Conservation (phyloP, 805 yeast genomes). For the Ogataea pilisensis region DNA sequence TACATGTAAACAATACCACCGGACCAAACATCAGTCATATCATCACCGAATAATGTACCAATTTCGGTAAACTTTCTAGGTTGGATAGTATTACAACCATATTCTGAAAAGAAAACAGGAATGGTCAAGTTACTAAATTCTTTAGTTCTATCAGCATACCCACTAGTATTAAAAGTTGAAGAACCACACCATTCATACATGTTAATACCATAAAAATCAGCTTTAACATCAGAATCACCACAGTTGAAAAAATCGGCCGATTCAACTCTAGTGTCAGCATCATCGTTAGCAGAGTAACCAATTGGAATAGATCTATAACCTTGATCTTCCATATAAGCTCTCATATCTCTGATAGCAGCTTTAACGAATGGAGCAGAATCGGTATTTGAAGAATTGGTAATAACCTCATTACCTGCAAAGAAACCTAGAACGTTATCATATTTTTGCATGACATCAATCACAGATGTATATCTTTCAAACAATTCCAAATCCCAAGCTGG, state of each 20-base stretch:
- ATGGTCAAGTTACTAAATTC: constrained; percentile 63
- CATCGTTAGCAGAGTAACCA: constrained; percentile 82
- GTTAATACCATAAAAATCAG: constrained; percentile 84
- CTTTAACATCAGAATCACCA: constrained; percentile 59
- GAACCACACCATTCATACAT: constrained; percentile 88
- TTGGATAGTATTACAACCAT: constrained; percentile 66
- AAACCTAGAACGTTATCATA: constrained; percentile 75
- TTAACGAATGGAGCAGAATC: constrained; percentile 78
- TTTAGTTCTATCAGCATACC: constrained; percentile 60
- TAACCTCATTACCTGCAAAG: constrained; percentile 85
- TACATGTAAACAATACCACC: constrained; percentile 90
- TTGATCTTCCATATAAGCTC: constrained; percentile 55
- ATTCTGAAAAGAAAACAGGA: constrained; percentile 78
- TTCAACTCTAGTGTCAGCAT: constrained; percentile 56
- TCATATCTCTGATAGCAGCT: constrained; percentile 78
- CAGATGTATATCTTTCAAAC: constrained; percentile 62
- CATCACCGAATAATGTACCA: constrained; percentile 52
- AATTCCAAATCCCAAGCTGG: constrained; percentile 65
- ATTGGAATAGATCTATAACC: constrained; percentile 70
- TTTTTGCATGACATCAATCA: constrained; percentile 63
- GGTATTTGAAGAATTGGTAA: constrained; percentile 61
- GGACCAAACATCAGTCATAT: constrained; percentile 84
- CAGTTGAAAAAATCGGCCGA: constrained; percentile 76
- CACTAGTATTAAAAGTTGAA: constrained; percentile 55
- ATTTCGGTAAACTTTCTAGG: constrained; percentile 78